A percentile compares a stretch with the other conserved stretches of the same genome.
Conservation (phyloP, 2,329 filamentous ascomycete species). For the Plectosphaerella plurivora region DNA sequence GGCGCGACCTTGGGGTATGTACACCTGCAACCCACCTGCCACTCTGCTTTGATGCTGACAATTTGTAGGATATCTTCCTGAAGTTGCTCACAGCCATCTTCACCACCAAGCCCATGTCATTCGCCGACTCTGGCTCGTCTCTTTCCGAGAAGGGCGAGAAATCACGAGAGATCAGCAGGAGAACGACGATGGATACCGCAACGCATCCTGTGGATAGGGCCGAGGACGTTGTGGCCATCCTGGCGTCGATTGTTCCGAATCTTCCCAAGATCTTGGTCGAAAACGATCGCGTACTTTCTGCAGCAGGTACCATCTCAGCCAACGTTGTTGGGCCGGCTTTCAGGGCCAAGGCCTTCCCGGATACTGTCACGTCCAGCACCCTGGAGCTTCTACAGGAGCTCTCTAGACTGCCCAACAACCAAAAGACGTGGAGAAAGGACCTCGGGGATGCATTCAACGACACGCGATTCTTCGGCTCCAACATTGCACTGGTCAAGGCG, state of each 20-base stretch:
- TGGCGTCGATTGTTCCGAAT: slow-evolving; percentile 74
- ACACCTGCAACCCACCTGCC: not conserved
- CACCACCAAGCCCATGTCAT: slow-evolving; percentile 76
- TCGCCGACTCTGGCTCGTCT: slow-evolving; percentile 46
- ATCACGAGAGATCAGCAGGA: slow-evolving; percentile 27
- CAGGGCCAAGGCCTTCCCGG: slow-evolving; percentile 80
- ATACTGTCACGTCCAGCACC: slow-evolving; percentile 70
- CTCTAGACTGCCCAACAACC: slow-evolving; percentile 69
- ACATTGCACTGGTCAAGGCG: slow-evolving; percentile 58
- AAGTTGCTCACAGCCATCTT: slow-evolving; percentile 89
- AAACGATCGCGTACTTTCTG: slow-evolving; percentile 74
- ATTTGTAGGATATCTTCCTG: slow-evolving; percentile 73
- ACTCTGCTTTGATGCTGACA: slow-evolving; percentile 18
- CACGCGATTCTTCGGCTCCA: slow-evolving; percentile 73
- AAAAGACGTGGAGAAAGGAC: slow-evolving; percentile 92
- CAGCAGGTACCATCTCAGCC: slow-evolving; percentile 74
- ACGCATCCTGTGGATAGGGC: slow-evolving; percentile 43
- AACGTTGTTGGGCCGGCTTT: slow-evolving; percentile 80
- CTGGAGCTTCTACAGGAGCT: slow-evolving; percentile 74
- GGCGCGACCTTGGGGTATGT: slow-evolving; percentile 79
- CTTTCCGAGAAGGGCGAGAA: slow-evolving; percentile 35
- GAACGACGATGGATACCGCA: slow-evolving; percentile 24
- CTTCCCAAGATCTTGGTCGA: slow-evolving; percentile 81
- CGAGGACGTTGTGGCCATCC: slow-evolving; percentile 74
- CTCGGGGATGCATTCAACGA: slow-evolving; percentile 91